phyloP scores from a whole-genome alignment of 2,329 filamentous ascomycete species.

The Shiraia sp. region DNA sequence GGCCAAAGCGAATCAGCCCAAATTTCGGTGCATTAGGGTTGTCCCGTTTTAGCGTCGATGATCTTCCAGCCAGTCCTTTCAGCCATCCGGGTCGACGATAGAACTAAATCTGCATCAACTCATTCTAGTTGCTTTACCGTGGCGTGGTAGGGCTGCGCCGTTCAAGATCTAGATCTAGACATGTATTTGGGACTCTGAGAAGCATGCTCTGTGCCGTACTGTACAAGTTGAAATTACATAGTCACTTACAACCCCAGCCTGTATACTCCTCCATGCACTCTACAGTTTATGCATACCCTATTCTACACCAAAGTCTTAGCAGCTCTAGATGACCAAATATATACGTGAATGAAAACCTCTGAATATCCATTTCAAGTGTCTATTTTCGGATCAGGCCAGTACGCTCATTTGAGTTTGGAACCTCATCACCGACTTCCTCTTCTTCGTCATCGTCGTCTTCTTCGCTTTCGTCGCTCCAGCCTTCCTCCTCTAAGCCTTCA shows the following conservation, averaged over 20 bases:
- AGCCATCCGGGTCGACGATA: too few relatives aligned
- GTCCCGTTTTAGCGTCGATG: too few relatives aligned
- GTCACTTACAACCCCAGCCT: too few relatives aligned
- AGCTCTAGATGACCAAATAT: background rate
- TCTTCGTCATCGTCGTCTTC: slow-evolving; percentile 33
- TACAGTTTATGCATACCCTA: background rate
- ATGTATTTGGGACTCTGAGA: background rate
- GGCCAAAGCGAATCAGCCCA: background rate
- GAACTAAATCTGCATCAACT: too few relatives aligned
- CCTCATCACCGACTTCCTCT: slow-evolving; percentile 25
- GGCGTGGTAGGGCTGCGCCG: background rate
- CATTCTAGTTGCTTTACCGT: background rate
- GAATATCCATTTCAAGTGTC: background rate
- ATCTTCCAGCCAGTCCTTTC: too few relatives aligned
- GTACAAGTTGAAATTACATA: background rate
- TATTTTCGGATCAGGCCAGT: slow-evolving; percentile 37
- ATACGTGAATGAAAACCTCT: background rate
- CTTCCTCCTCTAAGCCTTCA: slow-evolving; percentile 61
- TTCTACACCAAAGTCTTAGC: background rate
- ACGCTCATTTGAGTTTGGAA: slow-evolving; percentile 26
- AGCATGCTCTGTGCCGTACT: background rate
- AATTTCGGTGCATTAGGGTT: background rate
- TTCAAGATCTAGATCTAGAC: background rate
- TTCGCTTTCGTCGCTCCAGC: slow-evolving; percentile 50
- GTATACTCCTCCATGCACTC: too few relatives aligned